Conservation (phyloP, 768 basidiomycete genomes). For the Termitomyces sp. region DNA sequence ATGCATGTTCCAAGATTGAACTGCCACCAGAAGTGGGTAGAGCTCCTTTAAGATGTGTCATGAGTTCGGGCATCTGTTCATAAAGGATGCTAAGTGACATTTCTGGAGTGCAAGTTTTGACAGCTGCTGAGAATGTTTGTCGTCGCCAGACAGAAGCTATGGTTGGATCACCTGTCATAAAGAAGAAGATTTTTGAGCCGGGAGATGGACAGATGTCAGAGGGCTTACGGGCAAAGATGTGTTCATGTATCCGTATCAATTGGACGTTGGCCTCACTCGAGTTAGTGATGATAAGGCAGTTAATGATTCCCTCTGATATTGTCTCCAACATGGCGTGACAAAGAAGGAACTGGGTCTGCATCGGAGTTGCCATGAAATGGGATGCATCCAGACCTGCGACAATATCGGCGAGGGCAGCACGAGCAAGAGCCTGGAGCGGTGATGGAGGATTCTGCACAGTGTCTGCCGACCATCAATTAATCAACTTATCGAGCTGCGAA, state of each 20-base stretch:
- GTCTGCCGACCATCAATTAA: slow-evolving; percentile 88
- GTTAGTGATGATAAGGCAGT: slow-evolving; percentile 84
- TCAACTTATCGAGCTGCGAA: slow-evolving; percentile 73
- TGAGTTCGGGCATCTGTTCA: slow-evolving; percentile 70
- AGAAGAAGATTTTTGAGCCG: neutral
- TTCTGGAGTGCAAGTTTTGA: slow-evolving; percentile 70
- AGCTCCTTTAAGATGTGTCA: slow-evolving; percentile 44
- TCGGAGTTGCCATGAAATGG: slow-evolving; percentile 47
- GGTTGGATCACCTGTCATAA: slow-evolving; percentile 66
- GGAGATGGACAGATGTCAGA: neutral
- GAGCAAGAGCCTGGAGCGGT: slow-evolving; percentile 48
- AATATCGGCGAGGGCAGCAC: slow-evolving; percentile 60
- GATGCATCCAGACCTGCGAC: slow-evolving; percentile 46
- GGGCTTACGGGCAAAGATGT: slow-evolving; percentile 78
- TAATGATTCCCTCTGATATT: slow-evolving; percentile 76
- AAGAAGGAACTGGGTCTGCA: slow-evolving; percentile 77
- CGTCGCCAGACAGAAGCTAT: slow-evolving; percentile 90
- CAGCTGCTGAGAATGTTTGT: slow-evolving; percentile 86
- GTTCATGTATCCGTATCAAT: slow-evolving; percentile 83
- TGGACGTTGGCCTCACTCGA: slow-evolving; percentile 82
- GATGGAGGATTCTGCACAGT: slow-evolving; percentile 57
- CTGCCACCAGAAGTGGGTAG: slow-evolving; percentile 44
- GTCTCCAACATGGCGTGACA: slow-evolving; percentile 79
- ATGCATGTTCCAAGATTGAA: slow-evolving; percentile 68
- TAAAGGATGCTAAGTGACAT: slow-evolving; percentile 64